Evolutionary conservation across 2,329 filamentous ascomycete species (phyloP).

Genomic region (Emmonsiellopsis sp.): DNA sequence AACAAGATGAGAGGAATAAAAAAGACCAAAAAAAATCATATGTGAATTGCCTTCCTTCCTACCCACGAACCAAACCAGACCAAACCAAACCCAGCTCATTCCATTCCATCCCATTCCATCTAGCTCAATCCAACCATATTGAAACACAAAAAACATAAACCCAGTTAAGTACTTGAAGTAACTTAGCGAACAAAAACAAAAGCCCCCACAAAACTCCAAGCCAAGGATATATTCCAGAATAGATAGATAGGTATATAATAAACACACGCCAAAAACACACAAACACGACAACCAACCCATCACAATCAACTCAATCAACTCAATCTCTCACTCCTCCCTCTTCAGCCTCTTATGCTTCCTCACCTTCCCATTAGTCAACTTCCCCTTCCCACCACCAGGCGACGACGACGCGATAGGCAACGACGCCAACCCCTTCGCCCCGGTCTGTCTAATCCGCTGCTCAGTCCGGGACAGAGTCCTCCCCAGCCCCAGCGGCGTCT

Average conservation of each 20-base stretch:
- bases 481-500: slow-evolving; percentile 28
- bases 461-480: slow-evolving; percentile 35
- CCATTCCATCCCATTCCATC: background rate
- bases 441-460: slow-evolving; percentile 33
- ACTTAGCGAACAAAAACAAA: background rate
- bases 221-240: background rate
- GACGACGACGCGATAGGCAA: slow-evolving; percentile 8
- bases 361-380: background rate
- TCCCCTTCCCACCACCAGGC: background rate
- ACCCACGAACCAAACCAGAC: background rate
- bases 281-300: background rate
- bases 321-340: background rate
- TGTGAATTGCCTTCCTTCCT: no score
- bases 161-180: background rate
- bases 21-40: no score
- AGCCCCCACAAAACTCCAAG: background rate
- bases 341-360: slow-evolving; percentile 2
- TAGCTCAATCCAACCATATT: background rate
- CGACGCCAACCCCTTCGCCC: slow-evolving; percentile 35
- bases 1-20: no score
- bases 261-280: background rate
- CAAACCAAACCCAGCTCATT: background rate
- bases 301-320: background rate
- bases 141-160: background rate
- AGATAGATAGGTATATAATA: no score